Conservation (phyloP, 2,329 filamentous ascomycete species). For the Hypoxylon sp. region DNA sequence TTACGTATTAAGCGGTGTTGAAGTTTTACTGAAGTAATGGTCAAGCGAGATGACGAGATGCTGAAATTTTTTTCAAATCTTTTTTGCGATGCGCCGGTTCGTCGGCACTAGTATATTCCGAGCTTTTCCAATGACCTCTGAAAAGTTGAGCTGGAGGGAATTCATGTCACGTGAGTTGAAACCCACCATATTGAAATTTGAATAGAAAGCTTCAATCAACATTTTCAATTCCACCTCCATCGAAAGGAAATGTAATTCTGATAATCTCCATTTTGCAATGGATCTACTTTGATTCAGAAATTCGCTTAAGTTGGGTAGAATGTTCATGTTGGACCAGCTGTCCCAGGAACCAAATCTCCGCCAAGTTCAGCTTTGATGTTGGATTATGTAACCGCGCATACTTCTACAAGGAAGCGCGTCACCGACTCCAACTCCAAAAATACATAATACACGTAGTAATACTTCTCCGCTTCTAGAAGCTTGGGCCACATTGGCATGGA, state of each 20-base stretch:
- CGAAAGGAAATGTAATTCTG: neutral
- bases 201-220: neutral
- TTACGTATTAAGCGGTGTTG: slow-evolving; percentile 5
- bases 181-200: neutral
- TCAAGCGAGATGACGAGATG: slow-evolving; percentile 28
- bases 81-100: slow-evolving; percentile 13
- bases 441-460: slow-evolving; percentile 22
- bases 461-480: slow-evolving; percentile 13
- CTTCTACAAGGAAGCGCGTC: slow-evolving; percentile 4
- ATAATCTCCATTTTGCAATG: neutral
- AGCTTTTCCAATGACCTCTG: neutral
- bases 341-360: neutral
- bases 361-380: neutral
- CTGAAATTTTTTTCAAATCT: slow-evolving; percentile 17
- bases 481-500: slow-evolving; percentile 25
- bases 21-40: neutral
- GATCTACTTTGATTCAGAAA: neutral
- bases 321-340: slow-evolving; percentile 10
- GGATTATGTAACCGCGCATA: slow-evolving; percentile 10
- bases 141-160: neutral
- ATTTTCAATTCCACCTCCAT: no score
- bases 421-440: slow-evolving; percentile 5
- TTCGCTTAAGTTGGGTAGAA: neutral
- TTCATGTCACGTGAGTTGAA: slow-evolving; percentile 11
- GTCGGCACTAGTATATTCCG: slow-evolving; percentile 25